Evolutionary conservation across 805 yeast species (phyloP).

Genomic region (Teunomyces panamensis): DNA sequence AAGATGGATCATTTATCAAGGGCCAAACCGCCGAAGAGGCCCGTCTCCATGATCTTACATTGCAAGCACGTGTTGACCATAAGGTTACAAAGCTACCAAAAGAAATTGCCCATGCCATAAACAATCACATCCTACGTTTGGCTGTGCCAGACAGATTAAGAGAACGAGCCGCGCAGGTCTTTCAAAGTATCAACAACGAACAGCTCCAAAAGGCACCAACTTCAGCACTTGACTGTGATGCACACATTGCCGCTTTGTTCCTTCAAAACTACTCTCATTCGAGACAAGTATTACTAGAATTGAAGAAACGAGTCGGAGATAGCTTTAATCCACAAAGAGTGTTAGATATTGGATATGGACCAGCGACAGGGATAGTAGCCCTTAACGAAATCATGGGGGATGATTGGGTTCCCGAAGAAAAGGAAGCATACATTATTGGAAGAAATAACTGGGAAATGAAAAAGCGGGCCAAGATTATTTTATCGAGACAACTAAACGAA

Average conservation of each 20-base stretch:
- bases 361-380: conserved; percentile 88
- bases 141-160: conserved; percentile 64
- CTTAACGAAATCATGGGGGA: conserved; percentile 77
- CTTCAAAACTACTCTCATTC: conserved; percentile 76
- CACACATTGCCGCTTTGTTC: conserved; percentile 77
- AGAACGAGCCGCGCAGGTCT: conserved; percentile 57
- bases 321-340: conserved; percentile 63
- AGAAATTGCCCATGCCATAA: conserved; percentile 54
- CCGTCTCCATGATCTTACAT: conserved; percentile 56
- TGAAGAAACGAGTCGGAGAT: conserved; percentile 52
- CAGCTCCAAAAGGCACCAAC: conserved; percentile 52
- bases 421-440: conserved; percentile 74
- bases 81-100: conserved; percentile 55
- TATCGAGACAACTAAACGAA: conserved; percentile 65
- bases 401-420: conserved; percentile 55
- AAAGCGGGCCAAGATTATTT: conserved; percentile 70
- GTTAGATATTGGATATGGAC: conserved; percentile 84
- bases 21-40: conserved; percentile 49
- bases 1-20: conserved; percentile 39
- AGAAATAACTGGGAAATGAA: conserved; percentile 60
- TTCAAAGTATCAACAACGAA: conserved; percentile 47
- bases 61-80: conserved; percentile 53
- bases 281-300: conserved; percentile 63
- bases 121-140: conserved; percentile 58
- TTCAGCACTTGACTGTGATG: conserved; percentile 58